Evolutionary conservation across 257 asterid genomes (phyloP), one percentile per base, ranked within the genome.

Genomic region (Forsythia viridissima): DNA sequence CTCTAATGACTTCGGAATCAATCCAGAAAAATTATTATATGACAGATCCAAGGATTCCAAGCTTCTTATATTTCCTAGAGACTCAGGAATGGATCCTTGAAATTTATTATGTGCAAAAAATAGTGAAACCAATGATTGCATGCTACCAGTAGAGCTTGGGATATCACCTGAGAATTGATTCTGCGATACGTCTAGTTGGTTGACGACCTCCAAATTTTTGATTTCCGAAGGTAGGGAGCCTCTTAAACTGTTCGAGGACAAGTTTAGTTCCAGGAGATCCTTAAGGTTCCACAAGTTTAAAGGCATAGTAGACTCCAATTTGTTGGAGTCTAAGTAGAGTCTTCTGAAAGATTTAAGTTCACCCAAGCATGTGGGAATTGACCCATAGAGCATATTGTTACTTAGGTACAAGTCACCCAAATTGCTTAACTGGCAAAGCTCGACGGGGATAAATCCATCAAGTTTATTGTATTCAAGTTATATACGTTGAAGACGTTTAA

Each of bases 331-430:
- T 46, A 89, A 73, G 72, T 70, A 83, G 55, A 89, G 43, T 70
- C 81, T 10, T 78, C 90, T 81, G 77, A 91, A 20, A 41, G 87
- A 77, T 34, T 84, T 81, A 39, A 88, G 59, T 38, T 84, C 86
- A 38, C 92, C 93, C 42, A 91, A 76, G 83, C 74, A 91, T 13
- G 78, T 76, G n/a, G 94, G 94, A 55, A 91, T 87, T 0, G 87
- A 36, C 13, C 96, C 96, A 18, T 61, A 21, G 37, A 91, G 71
- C 73, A 4, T 69, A 65, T 91, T 89, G 44, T 83, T 20, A 69
- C 81, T 81, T 73, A 84, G 30, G 55, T 84, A 83, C 21, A 91
- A 48, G 69, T 80, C 88, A 40, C 91, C 93, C 40, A 91, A 85
- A 38, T 74, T 77, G 37, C 42, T 21, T 18, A 88, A 38, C 18